Base-by-base conservation (phyloP, 2,329 filamentous ascomycete genomes). In the Monosporascus sp. region DNA sequence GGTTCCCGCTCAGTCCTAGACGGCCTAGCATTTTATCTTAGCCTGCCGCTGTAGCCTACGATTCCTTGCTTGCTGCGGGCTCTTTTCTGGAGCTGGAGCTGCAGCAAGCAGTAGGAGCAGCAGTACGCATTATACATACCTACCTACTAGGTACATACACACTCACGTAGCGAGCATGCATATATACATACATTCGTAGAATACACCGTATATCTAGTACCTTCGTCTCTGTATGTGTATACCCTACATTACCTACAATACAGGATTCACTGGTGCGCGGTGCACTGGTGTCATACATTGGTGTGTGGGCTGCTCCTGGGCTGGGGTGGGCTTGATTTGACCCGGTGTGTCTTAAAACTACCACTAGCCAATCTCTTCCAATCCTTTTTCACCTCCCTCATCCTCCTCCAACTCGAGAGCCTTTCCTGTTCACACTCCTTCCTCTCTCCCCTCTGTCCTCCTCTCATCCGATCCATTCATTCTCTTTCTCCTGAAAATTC, bases 341-440 rank as follows among this genome's bases (percentile, higher is more conserved):
- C 20, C 41, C 9, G 41, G 41, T 44, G 41, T 71, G 72, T 73
- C 71, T 75, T 73, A 73, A 74, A 72, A 68, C 68, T 69, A 70
- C 68, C 65, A 66, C 66, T 68, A 67, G 63, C 69, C 67, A 70
- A 67, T 79, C 73, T 77, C 72, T 74, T 74, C 77, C 76, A 77
- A 74, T 80, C 78, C 76, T 76, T 77, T 75, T 75, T 73, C 73
- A 69, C 74, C 72, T 74, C 70, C 71, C 74, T 71, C 70, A 72
- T 77, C 74, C 73, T 78, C 72, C 72, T 79, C 76, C 74, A 74
- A 76, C 76, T 75, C 74, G 76, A 74, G 66, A 67, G 58, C 67
- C 63, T 67, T 67, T 69, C 64, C 67, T 63, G 61, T 61, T 48
- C 58, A 59, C 58, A 64, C 63, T 63, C 67, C 65, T 65, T 65